A percentile compares a stretch with the other conserved stretches of the same genome.
These are phyloP conservation scores for Hsuehochloa calcarea DNA, from an alignment of 176 grass and related monocot species.

Conservation along the genomic window DNA sequence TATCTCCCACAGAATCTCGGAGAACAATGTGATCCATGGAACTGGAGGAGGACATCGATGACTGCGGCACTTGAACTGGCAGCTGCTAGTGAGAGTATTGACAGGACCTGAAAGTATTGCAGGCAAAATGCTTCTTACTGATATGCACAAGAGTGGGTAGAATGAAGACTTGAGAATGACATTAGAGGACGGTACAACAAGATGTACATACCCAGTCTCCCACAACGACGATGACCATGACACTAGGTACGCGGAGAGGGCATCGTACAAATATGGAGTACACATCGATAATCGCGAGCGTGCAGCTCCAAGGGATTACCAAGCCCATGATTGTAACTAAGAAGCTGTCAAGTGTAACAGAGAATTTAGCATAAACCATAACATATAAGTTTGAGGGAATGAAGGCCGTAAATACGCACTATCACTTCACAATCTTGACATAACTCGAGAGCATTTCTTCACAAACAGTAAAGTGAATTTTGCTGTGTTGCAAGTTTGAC, in stretches of 20 bases:
- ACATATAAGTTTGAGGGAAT: neutral
- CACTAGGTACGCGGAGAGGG: slow-evolving; percentile 61
- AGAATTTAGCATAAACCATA: neutral
- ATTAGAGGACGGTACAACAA: neutral
- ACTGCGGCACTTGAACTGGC: slow-evolving; percentile 71
- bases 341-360: slow-evolving; percentile 52
- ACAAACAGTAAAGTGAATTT: neutral
- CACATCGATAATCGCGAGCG: slow-evolving; percentile 74
- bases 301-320: slow-evolving; percentile 87
- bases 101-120: slow-evolving; percentile 48
- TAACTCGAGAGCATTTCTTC: neutral
- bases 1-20: slow-evolving; percentile 74
- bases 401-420: too few relatives aligned
- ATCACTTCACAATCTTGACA: neutral
- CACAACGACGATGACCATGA: slow-evolving; percentile 55
- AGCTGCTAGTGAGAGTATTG: slow-evolving; percentile 69
- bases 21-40: slow-evolving; percentile 47
- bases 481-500: neutral
- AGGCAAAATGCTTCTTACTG: neutral
- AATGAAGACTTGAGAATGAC: neutral
- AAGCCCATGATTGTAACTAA: slow-evolving; percentile 88
- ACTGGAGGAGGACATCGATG: slow-evolving; percentile 63
- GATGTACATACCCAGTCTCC: slow-evolving; percentile 70
- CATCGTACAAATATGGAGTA: slow-evolving; percentile 59
- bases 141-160: neutral